Evolutionary conservation across 2,329 filamentous ascomycete species (phyloP), one percentile per base, ranked within the genome.

Genomic region (Pestalotiopsis sp.): DNA sequence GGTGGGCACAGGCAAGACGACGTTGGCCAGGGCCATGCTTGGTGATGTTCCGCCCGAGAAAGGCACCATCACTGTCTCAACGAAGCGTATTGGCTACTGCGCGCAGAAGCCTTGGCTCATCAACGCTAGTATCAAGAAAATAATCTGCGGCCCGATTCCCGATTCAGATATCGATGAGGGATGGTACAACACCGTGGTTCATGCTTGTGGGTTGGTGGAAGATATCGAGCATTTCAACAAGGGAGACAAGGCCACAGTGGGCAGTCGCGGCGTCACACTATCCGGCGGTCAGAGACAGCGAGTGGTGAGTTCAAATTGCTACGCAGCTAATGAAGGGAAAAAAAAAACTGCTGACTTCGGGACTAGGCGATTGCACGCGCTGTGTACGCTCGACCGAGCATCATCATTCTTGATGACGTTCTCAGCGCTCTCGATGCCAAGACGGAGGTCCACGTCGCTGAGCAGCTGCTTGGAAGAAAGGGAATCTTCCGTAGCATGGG

Each of bases 21-120:
- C 63, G 3, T 26, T 65, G n/a, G 44, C 30, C 26, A 56, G 44
- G 30, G 63, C 63, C 24, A 55, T 65, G 10, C 63, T 65, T 20
- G 63, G 63, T 10, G 63, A 65, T 38, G 30, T 65, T 22, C 14
- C 63, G 6, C 63, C 63, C 20, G 63, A 56, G 3, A 20, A 22
- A 4, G 63, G 63, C 22, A 30, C 30, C 22, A 65, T 65, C 13
- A 30, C 24, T 26, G 24, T 65, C 48, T 56, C 63, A 6, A 30
- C 63, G 56, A 55, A 55, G 44, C 68, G 66, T 10, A 76, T 81
- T 55, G 77, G 71, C 11, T 82, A 81, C 59, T 80, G 78, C 65
- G 70, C 78, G 4, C 81, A 82, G 38, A 73, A 57, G 14, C 73
- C 80, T 0, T 82, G 80, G 80, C 70, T 83, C 24, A 77, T 77